Base-by-base conservation (phyloP, 2,329 filamentous ascomycete species). In the Sporothrix schenckii region DNA sequence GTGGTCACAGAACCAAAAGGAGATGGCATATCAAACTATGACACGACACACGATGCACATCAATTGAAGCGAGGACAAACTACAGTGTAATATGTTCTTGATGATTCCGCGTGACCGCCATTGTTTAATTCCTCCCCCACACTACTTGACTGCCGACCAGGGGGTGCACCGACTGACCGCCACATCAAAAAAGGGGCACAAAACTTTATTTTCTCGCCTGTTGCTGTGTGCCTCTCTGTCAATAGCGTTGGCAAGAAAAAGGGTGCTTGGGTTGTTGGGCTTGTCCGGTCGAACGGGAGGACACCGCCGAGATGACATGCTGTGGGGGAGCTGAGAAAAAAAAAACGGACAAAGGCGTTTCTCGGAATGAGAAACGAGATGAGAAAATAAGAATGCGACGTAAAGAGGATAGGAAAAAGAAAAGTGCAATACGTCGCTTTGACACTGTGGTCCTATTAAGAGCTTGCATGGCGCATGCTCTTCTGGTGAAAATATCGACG, bases 121-220 rank as follows among this genome's bases (percentile, higher is more conserved):
- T 60, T 5, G 34, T 14, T 19, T 11, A 24, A 14, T 60, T 13
- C 16, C 24, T n/a, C 19, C 56, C 56, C 39, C 56, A 24, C 34
- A 53, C 39, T 9, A 4, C 24, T 19, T 41, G 14, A 16, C 21
- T 41, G 56, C 56, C 56, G 56, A 14, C n/a, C 27, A n/a, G 53
- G 14, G 53, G 27, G n/a, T 11, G 34, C 34, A 61, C 16, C 34
- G 41, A n/a, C 44, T 44, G 56, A 61, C 56, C 56, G 56, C 56
- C 56, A 61, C n/a, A 61, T 44, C 7, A 34, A 9, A 41, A 44
- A 41, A 44, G 34, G n/a, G 56, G n/a, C 34, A 44, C n/a, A 61
- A 61, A 41, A 60, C 19, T 61, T 61, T 61, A 14, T 44, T 61
- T 60, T 61, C n/a, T 41, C 56, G 34, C 21, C 56, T 44, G 34